Percentiles rank a stretch among this genome's conserved stretches.
Conservation (phyloP, 2,329 filamentous ascomycete species). For the Sordariomycetes sp. region DNA sequence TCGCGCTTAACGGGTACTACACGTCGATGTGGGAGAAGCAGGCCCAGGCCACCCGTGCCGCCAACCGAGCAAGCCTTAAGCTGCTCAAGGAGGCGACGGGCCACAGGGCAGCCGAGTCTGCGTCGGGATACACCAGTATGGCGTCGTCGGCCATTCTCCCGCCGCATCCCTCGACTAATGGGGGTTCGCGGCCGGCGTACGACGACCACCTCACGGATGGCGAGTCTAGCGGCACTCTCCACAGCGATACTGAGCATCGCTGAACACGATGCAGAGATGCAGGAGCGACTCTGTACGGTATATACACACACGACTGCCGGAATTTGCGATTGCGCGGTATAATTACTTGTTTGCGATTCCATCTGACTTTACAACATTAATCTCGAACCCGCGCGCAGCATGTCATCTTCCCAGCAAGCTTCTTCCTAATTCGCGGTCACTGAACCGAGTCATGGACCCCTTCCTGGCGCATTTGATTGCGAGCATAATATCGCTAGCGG, state of each 20-base stretch:
- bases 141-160: conserved; percentile 16
- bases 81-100: conserved; percentile 10
- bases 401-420: background rate
- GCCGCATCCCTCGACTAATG: background rate
- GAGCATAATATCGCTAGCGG: background rate
- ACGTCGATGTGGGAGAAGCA: conserved; percentile 84
- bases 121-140: conserved; percentile 30
- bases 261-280: background rate
- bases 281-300: too few relatives aligned
- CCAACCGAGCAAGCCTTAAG: conserved; percentile 26
- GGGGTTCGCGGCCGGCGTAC: background rate
- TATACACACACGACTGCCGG: too few relatives aligned
- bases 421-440: background rate
- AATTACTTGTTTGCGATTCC: background rate
- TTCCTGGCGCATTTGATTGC: background rate
- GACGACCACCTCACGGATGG: conserved; percentile 3
- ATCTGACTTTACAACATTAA: background rate
- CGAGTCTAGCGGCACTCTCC: conserved; percentile 3
- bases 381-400: background rate
- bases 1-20: conserved; percentile 60
- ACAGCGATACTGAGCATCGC: background rate
- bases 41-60: conserved; percentile 61
- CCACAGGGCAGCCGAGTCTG: conserved; percentile 19
- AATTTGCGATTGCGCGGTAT: background rate
- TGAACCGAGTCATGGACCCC: background rate